Evolutionary conservation across 225 moss, liverwort and hornwort genomes (phyloP).

Genomic region (Pseudoscleropodium purum): DNA sequence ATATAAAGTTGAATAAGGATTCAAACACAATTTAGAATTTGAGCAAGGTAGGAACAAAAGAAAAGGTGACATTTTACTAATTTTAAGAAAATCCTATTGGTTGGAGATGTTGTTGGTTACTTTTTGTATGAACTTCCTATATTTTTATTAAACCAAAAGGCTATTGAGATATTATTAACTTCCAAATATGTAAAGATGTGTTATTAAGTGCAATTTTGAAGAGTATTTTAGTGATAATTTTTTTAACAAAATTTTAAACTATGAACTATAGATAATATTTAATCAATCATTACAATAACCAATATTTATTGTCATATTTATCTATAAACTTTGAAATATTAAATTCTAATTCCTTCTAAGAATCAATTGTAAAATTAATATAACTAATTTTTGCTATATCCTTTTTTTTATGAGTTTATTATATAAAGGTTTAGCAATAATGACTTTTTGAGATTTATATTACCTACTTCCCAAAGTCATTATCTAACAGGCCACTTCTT

Average conservation of each 20-base stretch:
- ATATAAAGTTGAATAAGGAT: not conserved
- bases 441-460: not conserved
- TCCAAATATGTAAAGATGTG: not conserved
- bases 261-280: not conserved
- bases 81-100: not conserved
- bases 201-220: accelerated
- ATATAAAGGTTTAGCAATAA: not conserved
- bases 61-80: not conserved
- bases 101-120: not conserved
- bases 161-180: not conserved
- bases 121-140: no score
- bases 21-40: no score
- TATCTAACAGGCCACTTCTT: not conserved
- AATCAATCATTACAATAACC: not conserved
- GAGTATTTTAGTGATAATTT: not conserved
- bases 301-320: not conserved
- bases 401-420: not conserved
- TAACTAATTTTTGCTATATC: not conserved
- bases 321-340: not conserved
- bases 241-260: not conserved
- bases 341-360: not conserved
- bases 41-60: not conserved
- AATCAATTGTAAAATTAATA: not conserved
- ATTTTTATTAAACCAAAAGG: not conserved
- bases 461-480: not conserved